Conservation (phyloP, 257 asterid genomes). For the Scutellaria galericulata region DNA sequence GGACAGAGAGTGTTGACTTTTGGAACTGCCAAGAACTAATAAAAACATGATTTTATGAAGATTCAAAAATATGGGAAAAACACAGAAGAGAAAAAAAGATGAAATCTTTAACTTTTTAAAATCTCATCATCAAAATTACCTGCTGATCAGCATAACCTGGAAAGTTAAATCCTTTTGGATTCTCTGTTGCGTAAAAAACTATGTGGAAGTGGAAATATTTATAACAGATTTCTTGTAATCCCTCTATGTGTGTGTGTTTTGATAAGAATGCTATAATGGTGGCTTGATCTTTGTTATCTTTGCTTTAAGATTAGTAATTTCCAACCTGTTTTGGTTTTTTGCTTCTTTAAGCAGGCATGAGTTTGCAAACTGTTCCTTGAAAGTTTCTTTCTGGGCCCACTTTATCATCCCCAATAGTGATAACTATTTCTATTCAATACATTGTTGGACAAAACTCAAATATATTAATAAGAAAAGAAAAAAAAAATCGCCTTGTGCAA, state of each 20-base stretch:
- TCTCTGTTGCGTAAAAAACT: constrained; percentile 3
- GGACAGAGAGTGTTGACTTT: constrained; percentile 29
- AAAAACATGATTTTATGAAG: not conserved
- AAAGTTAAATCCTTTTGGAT: constrained; percentile 27
- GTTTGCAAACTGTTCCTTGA: constrained; percentile 34
- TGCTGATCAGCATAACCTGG: constrained; percentile 27
- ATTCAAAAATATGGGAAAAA: constrained; percentile 25
- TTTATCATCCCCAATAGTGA: constrained; percentile 22
- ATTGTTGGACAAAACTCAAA: not conserved
- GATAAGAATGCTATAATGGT: constrained; percentile 17
- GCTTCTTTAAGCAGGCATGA: constrained; percentile 29
- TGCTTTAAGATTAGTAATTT: constrained; percentile 30
- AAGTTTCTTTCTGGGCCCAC: constrained; percentile 42
- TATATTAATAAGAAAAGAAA: not conserved
- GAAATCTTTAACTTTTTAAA: not conserved
- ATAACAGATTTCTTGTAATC: constrained; percentile 21
- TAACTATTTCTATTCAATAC: not conserved
- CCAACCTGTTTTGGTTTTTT: not conserved
- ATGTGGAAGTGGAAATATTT: constrained; percentile 22
- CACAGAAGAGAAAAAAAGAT: not conserved
- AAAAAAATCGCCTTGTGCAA: no score
- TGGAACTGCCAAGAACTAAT: not conserved
- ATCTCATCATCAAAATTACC: constrained; percentile 35
- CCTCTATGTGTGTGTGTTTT: constrained; percentile 12
- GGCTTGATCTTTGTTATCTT: constrained; percentile 35